Evolutionary conservation across 108 stramenopile genomes (phyloP), one percentile per base, ranked within the genome.

Genomic region (Nitzschia palea): DNA sequence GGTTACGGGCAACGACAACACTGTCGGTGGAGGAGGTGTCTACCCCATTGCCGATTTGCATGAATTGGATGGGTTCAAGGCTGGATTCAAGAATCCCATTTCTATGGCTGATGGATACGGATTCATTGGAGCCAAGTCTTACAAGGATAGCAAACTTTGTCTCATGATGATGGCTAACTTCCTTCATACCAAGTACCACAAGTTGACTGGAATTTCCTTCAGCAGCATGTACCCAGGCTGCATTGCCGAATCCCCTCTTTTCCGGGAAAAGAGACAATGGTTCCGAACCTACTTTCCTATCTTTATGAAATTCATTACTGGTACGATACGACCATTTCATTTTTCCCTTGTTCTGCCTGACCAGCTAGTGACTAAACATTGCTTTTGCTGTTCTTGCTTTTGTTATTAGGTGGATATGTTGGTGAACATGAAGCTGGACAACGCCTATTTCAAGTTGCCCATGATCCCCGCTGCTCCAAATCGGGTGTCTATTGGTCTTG

Each of bases 401-500:
- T 30, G 43, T 50, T 60, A 8, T 17, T 36, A 73, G 72, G 80
- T 55, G 82, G 82, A 27, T 83, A 73, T 55, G 94, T 95, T 23
- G 90, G 94, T 26, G 94, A 92, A 32, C 85, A 90, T 65, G 94
- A 95, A 75, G 94, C 94, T 17, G 94, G 94, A 29, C 91, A 91
- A 71, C 80, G 94, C n/a, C 65, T 95, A 26, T 92, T 91, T 55
- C 94, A 95, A 71, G 84, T 84, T 23, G 81, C 77, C 4, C 89
- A 92, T 70, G 94, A 95, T 80, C 94, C 94, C 44, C 82, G 91
- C 20, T 95, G 94, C 64, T 57, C 80, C 62, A 95, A 95, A 65
- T 86, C 85, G 9, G 86, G 86, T 26, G 91, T 95, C 6, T 98
- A 98, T 87, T 98, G 97, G 97, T 82, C 86, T 28, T 98, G 97